Base-by-base conservation (phyloP, 352 stramenopile species). In the Phytophthora multivora region DNA sequence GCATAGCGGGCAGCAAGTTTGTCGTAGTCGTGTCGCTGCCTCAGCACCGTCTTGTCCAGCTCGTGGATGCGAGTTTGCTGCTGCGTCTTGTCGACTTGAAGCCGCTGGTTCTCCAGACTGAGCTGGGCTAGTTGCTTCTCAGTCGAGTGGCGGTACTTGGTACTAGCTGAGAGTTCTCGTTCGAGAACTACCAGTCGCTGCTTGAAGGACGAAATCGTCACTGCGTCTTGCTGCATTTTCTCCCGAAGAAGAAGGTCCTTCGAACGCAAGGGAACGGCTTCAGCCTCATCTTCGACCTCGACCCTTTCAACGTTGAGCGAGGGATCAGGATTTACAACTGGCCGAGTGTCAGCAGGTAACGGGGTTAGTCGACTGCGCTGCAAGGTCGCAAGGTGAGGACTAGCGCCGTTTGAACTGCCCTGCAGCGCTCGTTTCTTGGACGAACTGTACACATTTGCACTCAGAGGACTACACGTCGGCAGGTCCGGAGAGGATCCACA, bases 1-100 rank as follows among this genome's bases (percentile, higher is more conserved):
- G 81, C 53, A 39, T 88, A 93, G 3, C 75, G 49, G 16, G 83
- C 68, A 23, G 81, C 77, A n/a, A 93, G 74, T 40, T 88, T 91
- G 43, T 88, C 77, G 58, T 81, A 88, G 18, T 80, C 73, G 39
- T 89, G 76, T 15, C 80, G 83, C 41, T 89, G 79, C 51, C 83
- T 61, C 12, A 80, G 40, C 25, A 75, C 69, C 2, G 70, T 57
- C 23, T 73, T 75, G 30, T 86, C 74, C 8, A 89, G 40, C 3
- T 88, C 79, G 12, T 77, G 50, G 10, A 86, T 43, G n/a, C 82
- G 73, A 30, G 36, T 46, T 21, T 63, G 39, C 4, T 89, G 71
- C 46, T 77, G 63, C 1, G 39, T 51, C n/a, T 76, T 80, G 5
- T 86, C 75, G 1, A 18, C 18, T 15, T 72, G 40, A 21, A 89